Conservation (phyloP, 2,329 filamentous ascomycete genomes). For the Calonectria multiphialidica region DNA sequence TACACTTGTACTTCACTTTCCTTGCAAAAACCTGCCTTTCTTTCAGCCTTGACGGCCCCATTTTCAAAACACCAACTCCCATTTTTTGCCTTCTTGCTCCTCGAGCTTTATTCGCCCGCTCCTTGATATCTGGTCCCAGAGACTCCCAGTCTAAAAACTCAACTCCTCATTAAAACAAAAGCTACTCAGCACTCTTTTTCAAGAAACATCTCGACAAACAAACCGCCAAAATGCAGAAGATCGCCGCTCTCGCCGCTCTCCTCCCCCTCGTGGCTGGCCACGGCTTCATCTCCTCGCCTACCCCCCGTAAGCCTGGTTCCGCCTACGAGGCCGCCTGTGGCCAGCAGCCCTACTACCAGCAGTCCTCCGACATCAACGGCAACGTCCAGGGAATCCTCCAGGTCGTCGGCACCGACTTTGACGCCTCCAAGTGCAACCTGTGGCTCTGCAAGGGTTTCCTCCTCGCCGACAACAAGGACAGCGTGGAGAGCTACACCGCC, state of each 20-base stretch:
- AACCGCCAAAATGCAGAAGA: slow-evolving; percentile 38
- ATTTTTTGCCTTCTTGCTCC: slow-evolving; percentile 25
- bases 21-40: slow-evolving; percentile 39
- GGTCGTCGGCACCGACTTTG: slow-evolving; percentile 41
- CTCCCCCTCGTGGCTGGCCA: slow-evolving; percentile 54
- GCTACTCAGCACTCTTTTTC: background rate
- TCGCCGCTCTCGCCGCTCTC: slow-evolving; percentile 39
- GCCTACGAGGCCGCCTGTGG: slow-evolving; percentile 60
- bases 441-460: slow-evolving; percentile 61
- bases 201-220: background rate
- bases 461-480: slow-evolving; percentile 58
- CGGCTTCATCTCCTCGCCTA: slow-evolving; percentile 57
- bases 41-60: slow-evolving; percentile 47
- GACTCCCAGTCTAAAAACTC: slow-evolving; percentile 30
- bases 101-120: slow-evolving; percentile 31
- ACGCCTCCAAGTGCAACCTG: slow-evolving; percentile 50
- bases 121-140: slow-evolving; percentile 46
- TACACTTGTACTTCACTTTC: slow-evolving; percentile 45
- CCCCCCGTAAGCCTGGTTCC: slow-evolving; percentile 54
- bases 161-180: slow-evolving; percentile 8
- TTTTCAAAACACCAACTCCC: slow-evolving; percentile 27
- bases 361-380: slow-evolving; percentile 50
- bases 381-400: slow-evolving; percentile 53
- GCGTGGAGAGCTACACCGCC: slow-evolving; percentile 55
- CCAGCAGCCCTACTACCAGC: slow-evolving; percentile 51